Percentiles rank a stretch among this genome's conserved stretches.
Conservation (phyloP, 306 rosid species). For the Bauhinia variegata region DNA sequence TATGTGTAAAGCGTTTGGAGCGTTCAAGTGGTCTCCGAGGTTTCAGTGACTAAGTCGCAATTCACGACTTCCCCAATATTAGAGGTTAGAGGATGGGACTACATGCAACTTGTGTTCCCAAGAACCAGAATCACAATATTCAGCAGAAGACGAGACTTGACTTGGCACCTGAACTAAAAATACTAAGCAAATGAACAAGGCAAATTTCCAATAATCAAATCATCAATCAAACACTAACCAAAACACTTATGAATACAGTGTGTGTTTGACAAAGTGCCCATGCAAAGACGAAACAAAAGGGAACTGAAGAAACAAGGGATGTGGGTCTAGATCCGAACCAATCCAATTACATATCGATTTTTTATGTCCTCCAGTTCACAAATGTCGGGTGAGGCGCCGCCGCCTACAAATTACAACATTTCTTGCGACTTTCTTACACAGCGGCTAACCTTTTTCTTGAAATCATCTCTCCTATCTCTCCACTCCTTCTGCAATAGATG, state of each 20-base stretch:
- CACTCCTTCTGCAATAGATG: slow-evolving; percentile 78
- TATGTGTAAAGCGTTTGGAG: background rate
- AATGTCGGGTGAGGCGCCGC: slow-evolving; percentile 31
- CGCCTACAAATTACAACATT: slow-evolving; percentile 56
- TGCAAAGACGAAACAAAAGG: slow-evolving; percentile 40
- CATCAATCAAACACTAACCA: slow-evolving; percentile 56
- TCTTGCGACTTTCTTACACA: slow-evolving; percentile 95
- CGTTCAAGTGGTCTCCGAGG: background rate
- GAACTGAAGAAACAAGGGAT: slow-evolving; percentile 43
- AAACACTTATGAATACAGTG: slow-evolving; percentile 59
- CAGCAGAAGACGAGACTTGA: slow-evolving; percentile 30
- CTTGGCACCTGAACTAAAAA: slow-evolving; percentile 26
- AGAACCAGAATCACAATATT: slow-evolving; percentile 18
- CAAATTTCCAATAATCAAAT: slow-evolving; percentile 42
- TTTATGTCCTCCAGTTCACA: slow-evolving; percentile 48
- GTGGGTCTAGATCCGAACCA: no score
- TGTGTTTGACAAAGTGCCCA: slow-evolving; percentile 52
- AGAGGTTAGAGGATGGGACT: no score
- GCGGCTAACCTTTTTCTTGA: slow-evolving; percentile 92
- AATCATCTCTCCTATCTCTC: slow-evolving; percentile 93
- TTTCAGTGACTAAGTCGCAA: background rate
- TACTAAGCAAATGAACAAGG: slow-evolving; percentile 41
- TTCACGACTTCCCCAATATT: no score
- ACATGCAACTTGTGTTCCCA: no score
- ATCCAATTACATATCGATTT: slow-evolving; percentile 45